Conservation (phyloP, 306 rosid genomes). For the Calophaca sinica region DNA sequence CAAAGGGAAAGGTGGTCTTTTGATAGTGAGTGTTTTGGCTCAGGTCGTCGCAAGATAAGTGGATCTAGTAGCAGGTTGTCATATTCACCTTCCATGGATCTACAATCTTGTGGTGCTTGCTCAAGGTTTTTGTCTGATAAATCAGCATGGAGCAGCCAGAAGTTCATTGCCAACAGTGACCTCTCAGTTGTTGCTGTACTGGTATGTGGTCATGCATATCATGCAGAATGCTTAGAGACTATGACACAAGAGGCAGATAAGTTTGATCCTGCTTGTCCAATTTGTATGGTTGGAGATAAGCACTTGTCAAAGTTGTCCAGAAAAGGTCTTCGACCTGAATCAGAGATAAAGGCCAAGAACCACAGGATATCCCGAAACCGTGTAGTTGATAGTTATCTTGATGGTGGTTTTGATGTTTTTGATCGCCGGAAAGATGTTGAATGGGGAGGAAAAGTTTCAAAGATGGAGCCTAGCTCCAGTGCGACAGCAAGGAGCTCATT, state of each 20-base stretch:
- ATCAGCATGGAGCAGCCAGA: constrained; percentile 78
- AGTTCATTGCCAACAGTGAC: constrained; percentile 59
- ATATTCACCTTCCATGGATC: constrained; percentile 77
- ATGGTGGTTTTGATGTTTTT: constrained; percentile 61
- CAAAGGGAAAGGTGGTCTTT: constrained; percentile 94
- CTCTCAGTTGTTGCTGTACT: constrained; percentile 78
- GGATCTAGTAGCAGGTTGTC: constrained; percentile 84
- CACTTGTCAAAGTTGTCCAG: constrained; percentile 62
- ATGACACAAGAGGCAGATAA: constrained; percentile 70
- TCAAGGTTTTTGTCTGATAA: constrained; percentile 71
- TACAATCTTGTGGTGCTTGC: constrained; percentile 77
- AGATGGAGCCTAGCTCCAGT: constrained; percentile 76
- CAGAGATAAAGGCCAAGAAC: constrained; percentile 69
- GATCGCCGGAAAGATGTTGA: constrained; percentile 54
- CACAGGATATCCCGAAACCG: constrained; percentile 73
- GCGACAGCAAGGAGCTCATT: constrained; percentile 49
- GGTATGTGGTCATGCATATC: constrained; percentile 80
- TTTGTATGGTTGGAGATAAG: constrained; percentile 76
- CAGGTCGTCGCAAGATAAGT: constrained; percentile 69
- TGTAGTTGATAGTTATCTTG: constrained; percentile 75
- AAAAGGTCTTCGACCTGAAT: constrained; percentile 58
- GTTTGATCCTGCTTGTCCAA: constrained; percentile 82
- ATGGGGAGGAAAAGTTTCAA: constrained; percentile 59
- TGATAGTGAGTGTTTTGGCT: constrained; percentile 78
- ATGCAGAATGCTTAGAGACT: constrained; percentile 86